A percentile compares a stretch with the other conserved stretches of the same genome.
phyloP scores from a whole-genome alignment of 202 grass and related monocot genomes.

The Musa balbisiana region DNA sequence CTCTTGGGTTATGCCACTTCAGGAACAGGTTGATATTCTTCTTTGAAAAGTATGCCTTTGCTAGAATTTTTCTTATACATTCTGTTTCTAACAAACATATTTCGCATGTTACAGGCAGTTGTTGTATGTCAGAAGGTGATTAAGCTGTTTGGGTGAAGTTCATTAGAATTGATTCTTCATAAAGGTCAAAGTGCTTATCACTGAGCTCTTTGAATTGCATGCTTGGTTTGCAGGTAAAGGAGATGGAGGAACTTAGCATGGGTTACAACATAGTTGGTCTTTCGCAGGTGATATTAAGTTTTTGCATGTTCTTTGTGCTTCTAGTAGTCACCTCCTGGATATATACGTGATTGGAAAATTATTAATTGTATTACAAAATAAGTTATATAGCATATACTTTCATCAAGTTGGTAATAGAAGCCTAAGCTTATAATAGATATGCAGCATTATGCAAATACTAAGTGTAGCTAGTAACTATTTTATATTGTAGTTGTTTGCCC shows the following conservation, averaged over 20 bases:
- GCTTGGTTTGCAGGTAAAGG: conserved; percentile 65
- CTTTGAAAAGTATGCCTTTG: background rate
- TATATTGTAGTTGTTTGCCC: too few relatives aligned
- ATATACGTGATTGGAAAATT: background rate
- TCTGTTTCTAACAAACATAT: conserved; percentile 13
- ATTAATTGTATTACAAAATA: too few relatives aligned
- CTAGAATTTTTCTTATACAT: conserved; percentile 4
- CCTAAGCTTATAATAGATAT: background rate
- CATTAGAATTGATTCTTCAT: background rate
- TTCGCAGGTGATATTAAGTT: conserved; percentile 52
- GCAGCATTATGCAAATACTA: too few relatives aligned
- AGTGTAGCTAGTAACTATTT: too few relatives aligned
- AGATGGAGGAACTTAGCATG: conserved; percentile 58
- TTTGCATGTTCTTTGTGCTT: background rate
- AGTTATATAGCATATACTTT: background rate
- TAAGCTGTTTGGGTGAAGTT: conserved; percentile 23
- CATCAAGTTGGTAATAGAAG: background rate
- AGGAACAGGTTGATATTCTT: conserved; percentile 55
- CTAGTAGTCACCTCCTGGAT: background rate
- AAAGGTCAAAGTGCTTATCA: background rate
- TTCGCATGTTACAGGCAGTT: conserved; percentile 42
- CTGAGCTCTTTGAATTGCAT: conserved; percentile 16
- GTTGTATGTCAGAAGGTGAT: conserved; percentile 84
- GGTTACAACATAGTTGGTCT: conserved; percentile 86
- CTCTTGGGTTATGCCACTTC: conserved; percentile 84